Evolutionary conservation across 1,139 yeast species (phyloP).

Genomic region (Blastobotrys raffinosifermentans): DNA sequence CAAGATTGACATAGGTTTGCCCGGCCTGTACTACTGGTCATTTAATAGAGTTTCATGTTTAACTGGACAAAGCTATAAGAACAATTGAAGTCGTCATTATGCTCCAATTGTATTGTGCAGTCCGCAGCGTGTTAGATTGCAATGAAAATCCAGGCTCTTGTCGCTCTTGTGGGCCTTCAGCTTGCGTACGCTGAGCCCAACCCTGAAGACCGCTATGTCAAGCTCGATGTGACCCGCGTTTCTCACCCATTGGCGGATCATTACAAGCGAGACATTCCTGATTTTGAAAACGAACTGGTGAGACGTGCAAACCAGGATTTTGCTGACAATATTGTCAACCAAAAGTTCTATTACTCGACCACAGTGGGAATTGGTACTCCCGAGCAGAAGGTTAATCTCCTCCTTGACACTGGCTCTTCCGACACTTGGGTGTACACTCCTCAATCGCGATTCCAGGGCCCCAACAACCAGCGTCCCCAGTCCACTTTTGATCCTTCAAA

Average conservation of each 20-base stretch:
- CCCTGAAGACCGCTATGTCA: conserved; percentile 6
- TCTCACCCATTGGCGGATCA: conserved; percentile 16
- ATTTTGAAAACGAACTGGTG: conserved; percentile 13
- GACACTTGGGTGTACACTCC: conserved; percentile 55
- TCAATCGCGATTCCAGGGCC: conserved; percentile 21
- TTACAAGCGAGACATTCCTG: conserved; percentile 12
- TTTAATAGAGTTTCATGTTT: too few relatives aligned
- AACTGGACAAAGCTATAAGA: too few relatives aligned
- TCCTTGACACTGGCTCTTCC: conserved; percentile 64
- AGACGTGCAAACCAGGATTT: conserved; percentile 19
- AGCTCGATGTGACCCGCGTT: conserved; percentile 20
- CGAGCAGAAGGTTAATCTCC: conserved; percentile 22
- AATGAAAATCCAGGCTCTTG: too few relatives aligned
- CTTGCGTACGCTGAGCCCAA: too few relatives aligned
- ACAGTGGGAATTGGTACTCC: conserved; percentile 28
- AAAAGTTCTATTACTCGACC: conserved; percentile 33
- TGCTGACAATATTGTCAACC: conserved; percentile 29
- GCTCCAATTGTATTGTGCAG: too few relatives aligned
- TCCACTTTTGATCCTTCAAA: conserved; percentile 35
- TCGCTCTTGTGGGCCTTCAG: too few relatives aligned
- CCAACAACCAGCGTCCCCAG: conserved; percentile 17
- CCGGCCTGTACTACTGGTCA: too few relatives aligned
- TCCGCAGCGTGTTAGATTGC: too few relatives aligned
- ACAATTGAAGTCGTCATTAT: too few relatives aligned
- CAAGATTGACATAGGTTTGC: too few relatives aligned